Percentiles rank a stretch among this genome's conserved stretches.
These are phyloP conservation scores for Mimosa pudica DNA, from an alignment of 306 rosid species.

Conservation along the genomic window DNA sequence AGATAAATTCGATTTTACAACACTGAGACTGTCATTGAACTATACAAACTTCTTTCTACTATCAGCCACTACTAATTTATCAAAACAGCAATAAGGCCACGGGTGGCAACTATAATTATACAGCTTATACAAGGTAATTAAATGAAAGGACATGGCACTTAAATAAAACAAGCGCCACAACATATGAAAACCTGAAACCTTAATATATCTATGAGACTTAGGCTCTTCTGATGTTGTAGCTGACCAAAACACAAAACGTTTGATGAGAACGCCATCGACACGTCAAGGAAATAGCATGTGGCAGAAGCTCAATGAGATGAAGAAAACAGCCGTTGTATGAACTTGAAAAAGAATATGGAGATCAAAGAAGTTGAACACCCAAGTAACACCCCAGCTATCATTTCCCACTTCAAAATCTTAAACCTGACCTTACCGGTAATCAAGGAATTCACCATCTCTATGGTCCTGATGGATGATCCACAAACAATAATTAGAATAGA, in stretches of 20 bases:
- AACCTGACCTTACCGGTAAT: conserved; percentile 40
- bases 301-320: conserved; percentile 40
- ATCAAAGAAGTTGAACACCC: conserved; percentile 78
- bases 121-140: conserved; percentile 8
- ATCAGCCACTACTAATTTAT: conserved; percentile 16
- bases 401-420: conserved; percentile 72
- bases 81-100: conserved; percentile 27
- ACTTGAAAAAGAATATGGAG: conserved; percentile 51
- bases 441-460: conserved; percentile 62
- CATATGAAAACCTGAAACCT: conserved; percentile 38
- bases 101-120: conserved; percentile 32
- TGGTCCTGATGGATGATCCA: conserved; percentile 57
- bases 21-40: conserved; percentile 23
- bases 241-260: conserved; percentile 50
- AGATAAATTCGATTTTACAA: conserved; percentile 21
- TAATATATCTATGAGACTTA: conserved; percentile 50
- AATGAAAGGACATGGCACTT: conserved; percentile 25
- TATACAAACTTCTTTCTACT: conserved; percentile 39
- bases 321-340: conserved; percentile 52
- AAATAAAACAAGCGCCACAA: conserved; percentile 41
- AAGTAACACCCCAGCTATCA: conserved; percentile 56
- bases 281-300: conserved; percentile 3
- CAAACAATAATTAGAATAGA: conserved; percentile 26
- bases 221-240: conserved; percentile 67
- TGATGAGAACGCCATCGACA: neutral